These are phyloP conservation scores for Ophiostoma tasmaniense DNA, from an alignment of 2,329 filamentous ascomycete genomes.

Conservation along the genomic window DNA sequence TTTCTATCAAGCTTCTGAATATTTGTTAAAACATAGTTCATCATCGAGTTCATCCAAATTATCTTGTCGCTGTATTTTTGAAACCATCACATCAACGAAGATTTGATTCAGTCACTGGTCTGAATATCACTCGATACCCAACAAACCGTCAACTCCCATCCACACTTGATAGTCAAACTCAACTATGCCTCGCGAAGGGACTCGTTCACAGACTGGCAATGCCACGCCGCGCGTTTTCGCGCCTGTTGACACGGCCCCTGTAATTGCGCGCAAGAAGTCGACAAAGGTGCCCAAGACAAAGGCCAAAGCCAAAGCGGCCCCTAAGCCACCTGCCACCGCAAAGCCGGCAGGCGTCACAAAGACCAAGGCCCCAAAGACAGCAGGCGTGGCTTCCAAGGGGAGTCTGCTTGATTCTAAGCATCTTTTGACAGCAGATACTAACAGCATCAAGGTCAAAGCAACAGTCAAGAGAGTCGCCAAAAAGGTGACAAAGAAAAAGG, in stretches of 20 bases:
- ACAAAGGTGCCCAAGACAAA: slow-evolving; percentile 20
- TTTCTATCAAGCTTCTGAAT: background rate
- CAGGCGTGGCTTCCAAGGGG: background rate
- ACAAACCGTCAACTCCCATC: background rate
- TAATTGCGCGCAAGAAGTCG: slow-evolving; percentile 33
- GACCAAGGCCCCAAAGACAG: background rate
- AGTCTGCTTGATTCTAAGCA: background rate
- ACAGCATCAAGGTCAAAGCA: background rate
- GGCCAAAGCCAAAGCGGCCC: background rate
- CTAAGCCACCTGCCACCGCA: background rate
- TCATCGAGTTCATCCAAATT: background rate
- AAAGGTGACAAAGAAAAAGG: background rate
- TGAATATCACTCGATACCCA: background rate
- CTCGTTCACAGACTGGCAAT: slow-evolving; percentile 44
- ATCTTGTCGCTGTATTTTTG: background rate
- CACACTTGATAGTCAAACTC: background rate
- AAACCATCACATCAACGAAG: background rate
- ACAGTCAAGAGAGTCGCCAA: background rate
- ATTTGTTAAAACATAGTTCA: background rate
- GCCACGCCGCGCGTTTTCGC: slow-evolving; percentile 45
- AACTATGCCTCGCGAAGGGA: slow-evolving; percentile 42
- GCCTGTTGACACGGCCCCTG: slow-evolving; percentile 39
- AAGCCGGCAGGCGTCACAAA: background rate
- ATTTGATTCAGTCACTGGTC: background rate
- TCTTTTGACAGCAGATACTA: background rate